These are phyloP conservation scores for Plasmodium gaboni DNA, from an alignment of 169 alveolate genomes.

Conservation along the genomic window DNA sequence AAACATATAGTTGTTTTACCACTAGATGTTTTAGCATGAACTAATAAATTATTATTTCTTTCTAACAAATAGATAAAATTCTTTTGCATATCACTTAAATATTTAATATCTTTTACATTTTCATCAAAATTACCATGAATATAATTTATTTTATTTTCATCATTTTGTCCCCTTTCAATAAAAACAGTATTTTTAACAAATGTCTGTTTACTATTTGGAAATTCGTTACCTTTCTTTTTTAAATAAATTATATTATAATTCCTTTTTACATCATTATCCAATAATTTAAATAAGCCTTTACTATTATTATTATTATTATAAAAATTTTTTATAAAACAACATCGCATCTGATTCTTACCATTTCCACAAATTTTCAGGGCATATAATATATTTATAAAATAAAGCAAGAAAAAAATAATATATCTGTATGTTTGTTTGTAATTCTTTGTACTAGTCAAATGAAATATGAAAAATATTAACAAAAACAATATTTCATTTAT, in stretches of 20 bases:
- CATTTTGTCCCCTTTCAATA: conserved; percentile 23
- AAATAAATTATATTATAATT: conserved; percentile 9
- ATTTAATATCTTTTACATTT: conserved; percentile 47
- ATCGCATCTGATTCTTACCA: neutral
- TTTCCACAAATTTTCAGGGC: conserved; percentile 21
- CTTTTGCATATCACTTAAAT: conserved; percentile 55
- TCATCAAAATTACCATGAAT: conserved; percentile 11
- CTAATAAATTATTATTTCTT: conserved; percentile 49
- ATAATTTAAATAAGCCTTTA: neutral
- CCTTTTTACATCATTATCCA: neutral
- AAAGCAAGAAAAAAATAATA: conserved; percentile 18
- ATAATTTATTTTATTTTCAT: conserved; percentile 57
- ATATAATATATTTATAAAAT: conserved; percentile 30
- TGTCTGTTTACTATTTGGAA: neutral
- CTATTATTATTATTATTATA: neutral
- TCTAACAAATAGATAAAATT: conserved; percentile 60
- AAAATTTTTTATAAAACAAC: too few relatives aligned
- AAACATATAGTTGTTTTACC: conserved; percentile 74
- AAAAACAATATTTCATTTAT: conserved; percentile 40
- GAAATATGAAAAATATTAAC: conserved; percentile 31
- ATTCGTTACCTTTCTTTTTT: conserved; percentile 13
- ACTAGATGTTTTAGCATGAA: conserved; percentile 72
- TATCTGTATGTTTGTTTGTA: conserved; percentile 8
- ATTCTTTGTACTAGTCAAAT: conserved; percentile 19
- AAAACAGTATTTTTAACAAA: conserved; percentile 33